Conservation (phyloP, 176 grass and related monocot genomes). For the Cenchrus fungigraminus region DNA sequence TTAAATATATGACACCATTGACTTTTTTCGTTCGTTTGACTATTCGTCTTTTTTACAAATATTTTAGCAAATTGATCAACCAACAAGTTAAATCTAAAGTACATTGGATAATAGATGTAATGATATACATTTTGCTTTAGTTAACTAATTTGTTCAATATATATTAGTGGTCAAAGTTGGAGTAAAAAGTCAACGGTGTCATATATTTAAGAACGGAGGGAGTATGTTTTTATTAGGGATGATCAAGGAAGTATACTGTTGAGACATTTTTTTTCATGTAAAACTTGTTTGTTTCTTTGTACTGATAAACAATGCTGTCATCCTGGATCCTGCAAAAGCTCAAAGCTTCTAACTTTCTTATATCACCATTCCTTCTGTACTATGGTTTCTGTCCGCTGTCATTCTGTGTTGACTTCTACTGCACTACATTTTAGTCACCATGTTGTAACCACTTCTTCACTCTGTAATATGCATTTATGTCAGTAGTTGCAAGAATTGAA, state of each 20-base stretch:
- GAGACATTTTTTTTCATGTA: background rate
- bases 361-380: background rate
- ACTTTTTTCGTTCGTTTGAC: too few relatives aligned
- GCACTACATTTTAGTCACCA: background rate
- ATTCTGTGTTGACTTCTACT: slow-evolving; percentile 2
- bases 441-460: slow-evolving; percentile 28
- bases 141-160: too few relatives aligned
- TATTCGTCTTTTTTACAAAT: too few relatives aligned
- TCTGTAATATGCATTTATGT: slow-evolving; percentile 63
- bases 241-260: slow-evolving; percentile 11
- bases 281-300: slow-evolving; percentile 15
- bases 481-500: slow-evolving; percentile 99
- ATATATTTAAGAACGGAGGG: too few relatives aligned
- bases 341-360: slow-evolving; percentile 10
- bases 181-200: too few relatives aligned
- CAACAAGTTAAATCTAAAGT: too few relatives aligned
- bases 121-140: too few relatives aligned
- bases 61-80: too few relatives aligned
- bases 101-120: too few relatives aligned
- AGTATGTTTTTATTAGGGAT: background rate
- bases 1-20: too few relatives aligned
- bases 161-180: too few relatives aligned
- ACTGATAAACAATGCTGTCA: slow-evolving; percentile 14
- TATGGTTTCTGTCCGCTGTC: background rate
- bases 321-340: background rate